Percentiles rank a stretch among this genome's conserved stretches.
These are phyloP conservation scores for Phellopilus nigrolimitatus DNA, from an alignment of 1,284 basidiomycete genomes.

Conservation along the genomic window DNA sequence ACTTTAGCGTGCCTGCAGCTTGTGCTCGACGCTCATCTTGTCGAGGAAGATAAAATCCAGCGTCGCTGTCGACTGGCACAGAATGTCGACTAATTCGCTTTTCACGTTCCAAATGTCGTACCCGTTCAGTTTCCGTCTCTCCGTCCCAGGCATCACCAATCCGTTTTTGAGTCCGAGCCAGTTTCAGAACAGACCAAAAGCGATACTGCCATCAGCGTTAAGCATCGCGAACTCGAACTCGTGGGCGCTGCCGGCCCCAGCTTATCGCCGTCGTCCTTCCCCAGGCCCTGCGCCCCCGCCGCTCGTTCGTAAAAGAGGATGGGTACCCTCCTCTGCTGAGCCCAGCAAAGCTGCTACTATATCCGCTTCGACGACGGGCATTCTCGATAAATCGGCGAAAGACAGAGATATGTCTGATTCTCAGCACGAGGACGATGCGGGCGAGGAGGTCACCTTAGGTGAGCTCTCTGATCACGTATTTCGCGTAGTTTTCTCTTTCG, in stretches of 20 bases:
- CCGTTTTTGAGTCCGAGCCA: conserved; percentile 43
- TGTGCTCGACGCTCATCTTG: neutral
- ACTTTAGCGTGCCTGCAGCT: neutral
- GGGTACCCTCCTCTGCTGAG: conserved; percentile 58
- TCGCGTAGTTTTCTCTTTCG: too few relatives aligned
- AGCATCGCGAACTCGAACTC: neutral
- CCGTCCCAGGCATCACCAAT: conserved; percentile 58
- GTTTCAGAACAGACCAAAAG: conserved; percentile 25
- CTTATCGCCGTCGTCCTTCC: conserved; percentile 26
- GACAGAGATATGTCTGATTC: conserved; percentile 42
- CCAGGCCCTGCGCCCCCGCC: conserved; percentile 31
- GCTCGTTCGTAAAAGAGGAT: conserved; percentile 57
- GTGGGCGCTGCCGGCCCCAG: conserved; percentile 3
- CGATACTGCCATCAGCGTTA: conserved; percentile 5
- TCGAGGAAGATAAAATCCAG: neutral
- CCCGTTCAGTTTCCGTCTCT: conserved; percentile 61
- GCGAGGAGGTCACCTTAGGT: conserved; percentile 47
- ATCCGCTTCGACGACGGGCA: conserved; percentile 50
- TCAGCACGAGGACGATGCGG: conserved; percentile 32
- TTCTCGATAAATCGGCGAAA: conserved; percentile 61
- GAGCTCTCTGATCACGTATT: conserved; percentile 24
- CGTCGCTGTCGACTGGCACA: neutral
- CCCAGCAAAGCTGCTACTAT: conserved; percentile 48
- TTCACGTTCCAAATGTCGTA: conserved; percentile 40
- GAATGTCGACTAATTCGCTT: neutral